Evolutionary conservation across 2,329 filamentous ascomycete species (phyloP).

Genomic region (Colletotrichum sp.): DNA sequence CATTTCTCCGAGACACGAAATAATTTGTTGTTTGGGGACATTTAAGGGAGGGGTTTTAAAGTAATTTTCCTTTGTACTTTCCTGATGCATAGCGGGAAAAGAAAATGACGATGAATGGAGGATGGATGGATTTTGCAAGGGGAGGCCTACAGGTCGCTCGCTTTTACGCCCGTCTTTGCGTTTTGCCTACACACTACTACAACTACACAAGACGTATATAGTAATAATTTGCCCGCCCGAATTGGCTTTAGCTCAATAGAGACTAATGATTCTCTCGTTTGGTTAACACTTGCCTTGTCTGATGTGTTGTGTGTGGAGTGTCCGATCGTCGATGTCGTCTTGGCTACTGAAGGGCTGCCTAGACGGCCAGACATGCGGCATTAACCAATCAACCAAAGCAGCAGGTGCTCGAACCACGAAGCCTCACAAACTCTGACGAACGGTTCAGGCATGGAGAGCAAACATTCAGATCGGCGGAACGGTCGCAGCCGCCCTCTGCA

Average conservation of each 20-base stretch:
- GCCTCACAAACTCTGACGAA: not conserved
- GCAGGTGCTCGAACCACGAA: not conserved
- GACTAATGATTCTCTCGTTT: not conserved
- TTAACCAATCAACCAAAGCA: not conserved
- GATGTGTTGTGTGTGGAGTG: not conserved
- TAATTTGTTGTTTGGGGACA: not conserved
- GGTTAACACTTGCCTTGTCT: not conserved
- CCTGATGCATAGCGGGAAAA: not conserved
- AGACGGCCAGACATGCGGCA: not conserved
- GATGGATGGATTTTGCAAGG: not conserved
- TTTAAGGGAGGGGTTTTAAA: not conserved
- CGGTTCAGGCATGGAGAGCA: not conserved
- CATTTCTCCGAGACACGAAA: not conserved
- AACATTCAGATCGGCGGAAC: not conserved
- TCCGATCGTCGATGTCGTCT: not conserved
- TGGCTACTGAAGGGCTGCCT: not conserved
- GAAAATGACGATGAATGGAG: slow-evolving; percentile 9
- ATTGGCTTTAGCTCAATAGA: slow-evolving; percentile 1
- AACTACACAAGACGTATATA: slow-evolving; percentile 20
- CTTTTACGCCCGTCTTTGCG: not conserved
- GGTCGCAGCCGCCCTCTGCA: not conserved
- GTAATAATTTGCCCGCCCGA: slow-evolving; percentile 22
- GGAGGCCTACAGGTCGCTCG: not conserved
- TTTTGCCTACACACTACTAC: not conserved
- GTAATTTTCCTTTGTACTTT: slow-evolving; percentile 12